Conservation (phyloP, 2,329 filamentous ascomycete species). For the Talaromyces sp. region DNA sequence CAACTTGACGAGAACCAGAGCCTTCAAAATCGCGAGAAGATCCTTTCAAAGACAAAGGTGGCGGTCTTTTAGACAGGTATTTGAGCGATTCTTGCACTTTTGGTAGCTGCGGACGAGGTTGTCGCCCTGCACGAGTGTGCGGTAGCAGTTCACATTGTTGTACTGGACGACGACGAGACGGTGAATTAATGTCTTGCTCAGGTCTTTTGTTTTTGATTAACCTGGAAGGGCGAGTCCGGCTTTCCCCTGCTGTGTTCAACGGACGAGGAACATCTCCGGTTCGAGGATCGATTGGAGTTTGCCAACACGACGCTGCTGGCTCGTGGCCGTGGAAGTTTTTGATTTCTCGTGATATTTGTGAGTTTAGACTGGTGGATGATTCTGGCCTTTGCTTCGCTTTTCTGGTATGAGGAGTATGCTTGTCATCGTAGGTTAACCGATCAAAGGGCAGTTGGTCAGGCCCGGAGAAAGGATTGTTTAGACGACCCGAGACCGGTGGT, state of each 20-base stretch:
- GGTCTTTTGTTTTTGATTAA: background rate
- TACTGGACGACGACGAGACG: background rate
- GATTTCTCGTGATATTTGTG: background rate
- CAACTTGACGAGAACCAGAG: background rate
- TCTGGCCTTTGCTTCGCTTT: background rate
- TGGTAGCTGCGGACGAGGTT: background rate
- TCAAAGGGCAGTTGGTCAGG: background rate
- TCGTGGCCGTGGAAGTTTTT: background rate
- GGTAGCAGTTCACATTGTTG: no score
- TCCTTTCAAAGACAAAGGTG: background rate
- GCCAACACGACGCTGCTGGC: background rate
- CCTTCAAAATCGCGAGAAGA: background rate
- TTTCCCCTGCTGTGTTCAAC: background rate
- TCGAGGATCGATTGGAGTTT: background rate
- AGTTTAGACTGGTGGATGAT: background rate
- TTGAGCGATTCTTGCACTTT: background rate
- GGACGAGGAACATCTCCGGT: background rate
- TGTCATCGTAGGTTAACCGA: background rate
- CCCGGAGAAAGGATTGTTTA: background rate
- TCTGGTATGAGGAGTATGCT: background rate
- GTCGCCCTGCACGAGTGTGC: background rate
- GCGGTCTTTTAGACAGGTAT: background rate
- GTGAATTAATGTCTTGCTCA: background rate
- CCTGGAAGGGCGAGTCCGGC: background rate
- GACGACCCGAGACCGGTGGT: background rate